Percentiles rank a stretch among this genome's conserved stretches.
phyloP scores from a whole-genome alignment of 352 stramenopile genomes.

The Phytophthora pisi region DNA sequence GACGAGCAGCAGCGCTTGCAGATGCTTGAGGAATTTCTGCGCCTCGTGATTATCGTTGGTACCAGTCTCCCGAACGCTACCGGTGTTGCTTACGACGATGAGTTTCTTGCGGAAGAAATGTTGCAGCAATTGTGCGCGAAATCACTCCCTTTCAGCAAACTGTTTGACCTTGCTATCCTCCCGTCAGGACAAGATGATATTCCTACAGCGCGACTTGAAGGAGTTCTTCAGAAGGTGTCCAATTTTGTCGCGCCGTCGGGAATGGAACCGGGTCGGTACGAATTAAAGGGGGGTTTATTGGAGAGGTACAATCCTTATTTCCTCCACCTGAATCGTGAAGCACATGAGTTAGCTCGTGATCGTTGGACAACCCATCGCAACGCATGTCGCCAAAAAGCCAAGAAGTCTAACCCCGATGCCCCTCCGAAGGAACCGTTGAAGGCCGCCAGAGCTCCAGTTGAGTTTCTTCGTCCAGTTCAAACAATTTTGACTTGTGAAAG shows the following conservation, averaged over 20 bases:
- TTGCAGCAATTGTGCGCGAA: slow-evolving; percentile 85
- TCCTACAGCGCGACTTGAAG: slow-evolving; percentile 67
- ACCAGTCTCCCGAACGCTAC: slow-evolving; percentile 73
- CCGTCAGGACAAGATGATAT: slow-evolving; percentile 87
- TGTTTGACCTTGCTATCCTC: slow-evolving; percentile 82
- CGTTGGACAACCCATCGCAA: slow-evolving; percentile 84
- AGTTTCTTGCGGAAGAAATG: slow-evolving; percentile 86
- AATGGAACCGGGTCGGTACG: slow-evolving; percentile 80
- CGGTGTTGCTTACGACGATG: slow-evolving; percentile 66
- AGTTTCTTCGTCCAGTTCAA: slow-evolving; percentile 63
- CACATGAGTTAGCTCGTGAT: slow-evolving; percentile 82
- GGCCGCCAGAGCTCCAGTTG: slow-evolving; percentile 40
- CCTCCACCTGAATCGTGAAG: slow-evolving; percentile 83
- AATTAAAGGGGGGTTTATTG: slow-evolving; percentile 73
- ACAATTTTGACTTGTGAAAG: slow-evolving; percentile 70
- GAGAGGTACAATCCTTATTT: slow-evolving; percentile 90
- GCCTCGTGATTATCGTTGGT: slow-evolving; percentile 76
- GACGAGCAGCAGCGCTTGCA: slow-evolving; percentile 75
- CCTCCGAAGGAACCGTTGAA: slow-evolving; percentile 52
- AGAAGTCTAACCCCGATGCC: slow-evolving; percentile 13
- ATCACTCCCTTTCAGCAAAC: slow-evolving; percentile 79
- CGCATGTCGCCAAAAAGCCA: slow-evolving; percentile 38
- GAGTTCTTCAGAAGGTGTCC: slow-evolving; percentile 63
- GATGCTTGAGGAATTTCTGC: slow-evolving; percentile 85
- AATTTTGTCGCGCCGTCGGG: slow-evolving; percentile 77